Percentiles rank a stretch among this genome's conserved stretches.
phyloP scores from a whole-genome alignment of 305 asterid genomes.

The Plantago rigida region DNA sequence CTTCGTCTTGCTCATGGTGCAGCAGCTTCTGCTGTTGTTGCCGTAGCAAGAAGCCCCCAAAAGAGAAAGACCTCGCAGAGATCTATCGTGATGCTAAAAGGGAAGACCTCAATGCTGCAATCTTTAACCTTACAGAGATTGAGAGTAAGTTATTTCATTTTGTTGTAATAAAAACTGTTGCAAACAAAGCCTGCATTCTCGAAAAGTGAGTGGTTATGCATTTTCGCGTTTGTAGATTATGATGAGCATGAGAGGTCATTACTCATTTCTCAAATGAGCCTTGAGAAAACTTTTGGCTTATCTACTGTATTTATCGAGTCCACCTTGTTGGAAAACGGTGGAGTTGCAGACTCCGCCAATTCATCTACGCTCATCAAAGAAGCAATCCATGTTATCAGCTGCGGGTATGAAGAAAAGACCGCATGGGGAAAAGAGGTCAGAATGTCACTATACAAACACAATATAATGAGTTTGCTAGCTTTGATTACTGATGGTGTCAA shows the following conservation, averaged over 20 bases:
- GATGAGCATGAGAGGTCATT: constrained; percentile 84
- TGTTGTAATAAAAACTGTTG: neutral
- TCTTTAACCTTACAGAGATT: constrained; percentile 82
- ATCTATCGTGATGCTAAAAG: constrained; percentile 80
- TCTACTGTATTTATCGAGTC: constrained; percentile 87
- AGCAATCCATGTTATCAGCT: constrained; percentile 91
- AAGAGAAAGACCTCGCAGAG: constrained; percentile 73
- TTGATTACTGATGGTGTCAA: neutral
- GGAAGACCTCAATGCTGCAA: constrained; percentile 89
- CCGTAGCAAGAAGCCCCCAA: constrained; percentile 55
- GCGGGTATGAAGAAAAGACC: constrained; percentile 94
- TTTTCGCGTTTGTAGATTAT: constrained; percentile 40
- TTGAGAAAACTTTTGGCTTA: constrained; percentile 85
- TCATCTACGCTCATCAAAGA: constrained; percentile 75
- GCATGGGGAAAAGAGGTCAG: constrained; percentile 99
- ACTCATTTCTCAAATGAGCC: constrained; percentile 86
- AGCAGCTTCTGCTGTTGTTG: constrained; percentile 66
- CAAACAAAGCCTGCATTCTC: constrained; percentile 4
- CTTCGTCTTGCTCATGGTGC: constrained; percentile 65
- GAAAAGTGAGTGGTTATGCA: constrained; percentile 1
- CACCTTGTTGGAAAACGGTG: constrained; percentile 87
- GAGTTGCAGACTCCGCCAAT: constrained; percentile 65
- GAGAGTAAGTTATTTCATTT: constrained; percentile 51
- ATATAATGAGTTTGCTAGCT: neutral
- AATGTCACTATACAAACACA: neutral